Evolutionary conservation across 2,329 filamentous ascomycete genomes (phyloP), one percentile per base, ranked within the genome.

Genomic region (Aspergillus glaucus): DNA sequence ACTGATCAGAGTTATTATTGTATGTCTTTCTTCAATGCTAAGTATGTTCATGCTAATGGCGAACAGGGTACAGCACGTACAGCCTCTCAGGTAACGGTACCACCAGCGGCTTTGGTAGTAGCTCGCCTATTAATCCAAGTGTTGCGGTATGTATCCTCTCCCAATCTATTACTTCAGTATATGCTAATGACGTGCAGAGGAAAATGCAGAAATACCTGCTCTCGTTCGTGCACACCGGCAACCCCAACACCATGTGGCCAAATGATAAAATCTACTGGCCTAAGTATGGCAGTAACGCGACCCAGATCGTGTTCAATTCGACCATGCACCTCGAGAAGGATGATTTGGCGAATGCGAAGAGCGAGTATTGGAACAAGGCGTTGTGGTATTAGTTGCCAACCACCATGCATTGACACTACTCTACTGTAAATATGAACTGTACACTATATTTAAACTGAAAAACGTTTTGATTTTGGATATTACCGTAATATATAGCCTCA

Each of bases 1-100:
- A 68, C 65, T 4, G 66, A 69, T 52, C 64, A 68, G 50, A 60
- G 52, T 32, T 69, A 68, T 53, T 68, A 68, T 53, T 69, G 64
- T 56, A 51, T 3, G 9, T 7, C 40, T 40, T 17, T 28, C 22
- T 22, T 22, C 22, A 22, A 6, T 22, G 22, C 5, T 22, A 22
- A 6, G 22, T 6, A 9, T 12, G 10, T 28, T 28, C 26, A 30
- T 42, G 22, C 43, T 22, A 36, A 19, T 19, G 9, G 21, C 10
- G 9, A 46, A 43, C 26, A 50, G 51, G 46, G 48, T 50, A 53
- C 32, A 53, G 46, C 41, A 51, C 51, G 14, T 52, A 52, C 39
- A 45, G 43, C 34, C 50, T 52, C 26, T 49, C 47, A 9, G 39
- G 34, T 32, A 50, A 43, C 39, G 49, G 50, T 34, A 47, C 47